Percentiles rank a stretch among this genome's conserved stretches.
Conservation (phyloP, 257 asterid species). For the Gentiana macrophylla region DNA sequence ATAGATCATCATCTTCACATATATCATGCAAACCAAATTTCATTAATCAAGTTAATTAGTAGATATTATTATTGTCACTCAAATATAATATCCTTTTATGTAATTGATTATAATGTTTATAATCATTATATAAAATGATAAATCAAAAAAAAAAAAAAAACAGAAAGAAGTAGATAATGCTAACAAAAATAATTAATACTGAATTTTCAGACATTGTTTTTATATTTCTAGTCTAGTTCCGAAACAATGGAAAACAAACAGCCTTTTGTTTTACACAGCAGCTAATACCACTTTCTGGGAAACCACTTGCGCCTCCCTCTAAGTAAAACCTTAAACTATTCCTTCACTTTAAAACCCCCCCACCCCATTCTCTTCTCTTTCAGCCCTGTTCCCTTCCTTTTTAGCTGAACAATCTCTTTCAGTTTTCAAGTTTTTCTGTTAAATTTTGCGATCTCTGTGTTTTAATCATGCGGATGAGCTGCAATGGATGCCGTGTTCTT, state of each 20-base stretch:
- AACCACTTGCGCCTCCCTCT: constrained; percentile 25
- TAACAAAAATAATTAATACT: no score
- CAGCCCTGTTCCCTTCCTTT: background rate
- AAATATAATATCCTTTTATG: no score
- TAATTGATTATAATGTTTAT: background rate
- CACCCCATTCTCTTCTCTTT: background rate
- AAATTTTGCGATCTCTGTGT: no score
- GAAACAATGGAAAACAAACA: constrained; percentile 8
- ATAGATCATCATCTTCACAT: no score
- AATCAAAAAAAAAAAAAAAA: background rate
- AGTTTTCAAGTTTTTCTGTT: background rate
- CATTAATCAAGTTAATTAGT: no score
- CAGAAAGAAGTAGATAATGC: background rate
- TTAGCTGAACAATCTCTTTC: background rate
- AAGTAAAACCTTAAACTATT: background rate
- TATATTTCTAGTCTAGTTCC: no score
- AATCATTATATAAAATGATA: background rate
- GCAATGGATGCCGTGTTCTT: constrained; percentile 41
- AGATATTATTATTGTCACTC: no score
- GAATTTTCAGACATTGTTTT: no score
- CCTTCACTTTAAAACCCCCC: background rate
- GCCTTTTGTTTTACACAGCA: constrained; percentile 4
- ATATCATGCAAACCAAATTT: no score
- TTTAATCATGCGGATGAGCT: constrained; percentile 29
- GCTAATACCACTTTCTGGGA: constrained; percentile 9